Conservation (phyloP, 768 basidiomycete genomes). For the Kwoniella mangroviensis region DNA sequence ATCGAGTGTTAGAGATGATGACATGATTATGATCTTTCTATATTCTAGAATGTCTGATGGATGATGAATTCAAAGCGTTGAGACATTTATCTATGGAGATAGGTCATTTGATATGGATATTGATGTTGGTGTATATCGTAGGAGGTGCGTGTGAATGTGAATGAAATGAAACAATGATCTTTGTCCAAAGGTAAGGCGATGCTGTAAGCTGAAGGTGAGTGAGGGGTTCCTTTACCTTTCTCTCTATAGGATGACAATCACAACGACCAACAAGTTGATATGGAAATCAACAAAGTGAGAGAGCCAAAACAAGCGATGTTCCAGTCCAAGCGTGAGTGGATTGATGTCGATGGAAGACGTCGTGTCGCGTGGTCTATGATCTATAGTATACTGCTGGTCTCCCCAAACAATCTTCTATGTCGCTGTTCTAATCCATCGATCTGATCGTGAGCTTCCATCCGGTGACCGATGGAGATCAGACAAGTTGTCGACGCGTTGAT, state of each 20-base stretch:
- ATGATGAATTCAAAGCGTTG: no score
- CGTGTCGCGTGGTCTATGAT: neutral
- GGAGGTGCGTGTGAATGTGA: neutral
- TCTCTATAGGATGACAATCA: neutral
- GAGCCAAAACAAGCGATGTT: neutral
- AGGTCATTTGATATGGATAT: neutral
- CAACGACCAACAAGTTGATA: neutral
- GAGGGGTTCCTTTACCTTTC: neutral
- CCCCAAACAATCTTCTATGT: no score
- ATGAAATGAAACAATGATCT: slow-evolving; percentile 1
- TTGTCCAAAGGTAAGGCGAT: neutral
- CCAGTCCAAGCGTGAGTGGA: neutral
- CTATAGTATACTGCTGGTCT: no score
- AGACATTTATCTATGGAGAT: no score
- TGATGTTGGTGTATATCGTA: neutral
- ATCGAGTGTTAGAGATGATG: slow-evolving; percentile 10
- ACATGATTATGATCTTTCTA: neutral
- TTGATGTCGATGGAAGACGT: neutral
- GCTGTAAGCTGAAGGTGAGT: neutral
- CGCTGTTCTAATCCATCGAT: neutral
- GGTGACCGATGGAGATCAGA: no score
- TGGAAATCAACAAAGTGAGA: neutral
- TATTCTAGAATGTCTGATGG: no score
- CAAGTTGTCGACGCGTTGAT: neutral
- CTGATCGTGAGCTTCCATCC: no score